Evolutionary conservation across 2,329 filamentous ascomycete genomes (phyloP), one percentile per base, ranked within the genome.

Genomic region (Fusarium bactridioides): DNA sequence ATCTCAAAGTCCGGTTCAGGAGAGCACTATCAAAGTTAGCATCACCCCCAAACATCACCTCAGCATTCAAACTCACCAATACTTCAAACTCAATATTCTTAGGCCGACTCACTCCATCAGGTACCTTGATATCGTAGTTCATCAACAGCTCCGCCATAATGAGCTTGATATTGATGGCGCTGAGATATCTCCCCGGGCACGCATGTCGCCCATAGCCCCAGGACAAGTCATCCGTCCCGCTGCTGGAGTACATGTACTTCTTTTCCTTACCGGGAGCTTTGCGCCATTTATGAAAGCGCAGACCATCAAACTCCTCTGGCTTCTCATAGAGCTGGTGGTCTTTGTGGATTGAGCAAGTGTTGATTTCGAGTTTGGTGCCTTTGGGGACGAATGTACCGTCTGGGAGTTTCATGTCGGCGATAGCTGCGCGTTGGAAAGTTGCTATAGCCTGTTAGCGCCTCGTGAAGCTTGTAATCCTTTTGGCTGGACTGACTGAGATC

Each of bases 201-300:
- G 73, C 74, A 23, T 75, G 64, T 11, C 72, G 56, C 0, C 73
- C 73, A 10, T 65, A 71, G 0, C 73, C 73, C 57, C 72, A 75
- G 0, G 56, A 61, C 4, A 75, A 35, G 6, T 71, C 66, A 40
- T 62, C 51, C 3, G 48, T 44, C 1, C 67, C 68, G 4, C 65
- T 69, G 11, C 67, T 74, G 7, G 63, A 61, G 15, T 74, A 75
- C 15, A 57, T 45, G 35, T 59, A 64, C 31, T 75, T 74, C 23
- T 67, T 57, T 9, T 69, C 70, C 16, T 69, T 43, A 0, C 63
- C 65, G 4, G 66, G 50, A 0, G 16, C 21, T 27, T 70, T 67
- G 2, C 73, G 62, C 45, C 64, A 55, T 8, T 62, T 70, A 33
- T 72, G 73, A 27, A 72, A 75, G 1, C 73, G 70, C 3, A 75